phyloP scores from a whole-genome alignment of 352 stramenopile species.

The Phytophthora pinifolia region DNA sequence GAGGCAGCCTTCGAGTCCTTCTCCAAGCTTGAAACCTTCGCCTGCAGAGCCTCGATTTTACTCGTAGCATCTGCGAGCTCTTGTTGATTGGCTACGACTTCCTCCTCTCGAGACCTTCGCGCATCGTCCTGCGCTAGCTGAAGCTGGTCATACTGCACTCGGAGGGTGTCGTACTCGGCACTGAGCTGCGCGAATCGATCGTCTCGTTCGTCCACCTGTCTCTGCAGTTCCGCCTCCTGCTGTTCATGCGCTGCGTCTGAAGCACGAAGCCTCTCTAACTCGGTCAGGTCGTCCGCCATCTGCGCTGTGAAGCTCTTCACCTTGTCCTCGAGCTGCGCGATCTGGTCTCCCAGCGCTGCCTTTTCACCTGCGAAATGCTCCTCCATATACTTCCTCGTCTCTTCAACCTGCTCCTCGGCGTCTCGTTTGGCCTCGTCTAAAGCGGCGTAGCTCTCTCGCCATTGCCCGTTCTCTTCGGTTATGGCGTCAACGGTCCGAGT shows the following conservation, averaged over 20 bases:
- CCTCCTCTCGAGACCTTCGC: slow-evolving; percentile 21
- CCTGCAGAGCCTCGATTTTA: slow-evolving; percentile 33
- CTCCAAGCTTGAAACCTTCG: slow-evolving; percentile 25
- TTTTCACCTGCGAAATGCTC: slow-evolving; percentile 31
- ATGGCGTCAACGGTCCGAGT: slow-evolving; percentile 43
- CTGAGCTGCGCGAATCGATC: slow-evolving; percentile 57
- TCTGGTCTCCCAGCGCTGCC: slow-evolving; percentile 52
- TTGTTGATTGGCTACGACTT: slow-evolving; percentile 26
- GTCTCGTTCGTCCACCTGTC: slow-evolving; percentile 57
- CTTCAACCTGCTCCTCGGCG: slow-evolving; percentile 48
- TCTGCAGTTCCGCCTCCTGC: slow-evolving; percentile 45
- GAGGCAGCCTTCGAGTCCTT: slow-evolving; percentile 23
- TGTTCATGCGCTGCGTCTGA: slow-evolving; percentile 35
- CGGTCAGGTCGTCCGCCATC: slow-evolving; percentile 45
- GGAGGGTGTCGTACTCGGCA: slow-evolving; percentile 52
- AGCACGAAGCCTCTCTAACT: slow-evolving; percentile 52
- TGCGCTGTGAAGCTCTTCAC: slow-evolving; percentile 52
- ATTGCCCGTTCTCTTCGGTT: slow-evolving; percentile 60
- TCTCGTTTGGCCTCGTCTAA: slow-evolving; percentile 52
- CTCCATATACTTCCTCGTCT: slow-evolving; percentile 22
- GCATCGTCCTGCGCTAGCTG: slow-evolving; percentile 24
- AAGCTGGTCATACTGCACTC: slow-evolving; percentile 35
- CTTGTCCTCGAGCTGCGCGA: slow-evolving; percentile 49
- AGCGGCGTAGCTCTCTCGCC: slow-evolving; percentile 56
- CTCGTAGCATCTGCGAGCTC: slow-evolving; percentile 23